phyloP scores from a whole-genome alignment of 129 eudicot species.

The Artemisia annua region DNA sequence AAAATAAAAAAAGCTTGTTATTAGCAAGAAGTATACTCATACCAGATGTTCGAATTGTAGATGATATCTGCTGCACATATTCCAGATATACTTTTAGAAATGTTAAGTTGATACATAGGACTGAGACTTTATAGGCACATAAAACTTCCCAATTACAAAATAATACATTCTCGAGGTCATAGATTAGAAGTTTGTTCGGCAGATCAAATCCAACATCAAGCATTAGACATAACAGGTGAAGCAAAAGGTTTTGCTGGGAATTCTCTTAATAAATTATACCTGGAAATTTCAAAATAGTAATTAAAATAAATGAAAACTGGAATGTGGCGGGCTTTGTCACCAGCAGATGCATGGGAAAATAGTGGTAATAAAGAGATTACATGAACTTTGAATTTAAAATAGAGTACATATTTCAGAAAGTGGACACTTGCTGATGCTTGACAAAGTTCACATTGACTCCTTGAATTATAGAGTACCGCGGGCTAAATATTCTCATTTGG shows the following conservation, averaged over 20 bases:
- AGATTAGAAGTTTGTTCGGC: constrained; percentile 75
- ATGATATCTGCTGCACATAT: constrained; percentile 71
- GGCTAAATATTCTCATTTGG: constrained; percentile 96
- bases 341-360: constrained; percentile 93
- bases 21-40: constrained; percentile 4
- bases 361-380: constrained; percentile 48
- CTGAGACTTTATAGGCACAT: not conserved
- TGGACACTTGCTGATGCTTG: constrained; percentile 79
- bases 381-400: constrained; percentile 31
- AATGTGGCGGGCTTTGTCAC: constrained; percentile 50
- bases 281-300: constrained; percentile 44
- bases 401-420: constrained; percentile 17
- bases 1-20: too few species aligned
- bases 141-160: not conserved
- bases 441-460: constrained; percentile 85
- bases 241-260: constrained; percentile 48
- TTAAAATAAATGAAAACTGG: constrained; percentile 39
- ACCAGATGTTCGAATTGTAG: constrained; percentile 66
- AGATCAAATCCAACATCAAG: constrained; percentile 73
- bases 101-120: too few species aligned
- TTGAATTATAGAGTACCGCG: constrained; percentile 72
- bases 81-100: not conserved
- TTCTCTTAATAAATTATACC: too few species aligned
- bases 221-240: constrained; percentile 85
- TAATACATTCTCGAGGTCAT: constrained; percentile 86